Evolutionary conservation across 164 flowering plant genomes (phyloP), one percentile per base, ranked within the genome.

Genomic region (Vitis riparia): DNA sequence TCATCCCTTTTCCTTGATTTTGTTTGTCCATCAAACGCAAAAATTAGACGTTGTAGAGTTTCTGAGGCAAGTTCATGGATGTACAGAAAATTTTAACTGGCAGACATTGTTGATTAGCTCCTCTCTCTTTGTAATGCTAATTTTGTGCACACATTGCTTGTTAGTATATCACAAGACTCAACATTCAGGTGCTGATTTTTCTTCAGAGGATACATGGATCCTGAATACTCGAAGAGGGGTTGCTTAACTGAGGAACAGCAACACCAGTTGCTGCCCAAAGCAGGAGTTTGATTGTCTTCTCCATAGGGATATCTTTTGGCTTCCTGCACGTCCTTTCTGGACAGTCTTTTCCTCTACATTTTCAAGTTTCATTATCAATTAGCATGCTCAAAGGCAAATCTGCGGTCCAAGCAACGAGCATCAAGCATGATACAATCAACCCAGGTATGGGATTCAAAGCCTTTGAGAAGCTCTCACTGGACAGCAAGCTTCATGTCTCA

Each of bases 121-220:
- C 2, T 23, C 2, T 1, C 27, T 23, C 27, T 23, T 23, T 23
- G 2, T 23, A 23, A 23, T 23, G 27, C 1, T 23, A 1, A 23
- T 23, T 23, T 23, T 23, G 27, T 23, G 27, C 23, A 19, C 27
- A 23, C 27, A 23, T 23, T 23, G 27, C 27, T 23, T 23, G 27
- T 23, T 23, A 23, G 27, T 23, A 2, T 23, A 23, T 23, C 2
- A 23, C 27, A 23, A 23, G 27, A 23, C 27, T 2, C 27, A 23
- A 23, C 27, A 51, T 16, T 55, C 1, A 32, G 15, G 0, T 29
- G 10, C 52, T 30, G 37, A 57, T 62, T 59, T 61, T 37, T 67
- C 58, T 79, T 65, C 80, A 92, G 97, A 60, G 97, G 98, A 44
- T 93, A 93, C 65, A 91, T 93, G 97, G 97, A 97, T 66, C 98